Percentiles rank a stretch among this genome's conserved stretches.
These are phyloP conservation scores for Pythium coloratum DNA, from an alignment of 352 stramenopile genomes.

Conservation along the genomic window DNA sequence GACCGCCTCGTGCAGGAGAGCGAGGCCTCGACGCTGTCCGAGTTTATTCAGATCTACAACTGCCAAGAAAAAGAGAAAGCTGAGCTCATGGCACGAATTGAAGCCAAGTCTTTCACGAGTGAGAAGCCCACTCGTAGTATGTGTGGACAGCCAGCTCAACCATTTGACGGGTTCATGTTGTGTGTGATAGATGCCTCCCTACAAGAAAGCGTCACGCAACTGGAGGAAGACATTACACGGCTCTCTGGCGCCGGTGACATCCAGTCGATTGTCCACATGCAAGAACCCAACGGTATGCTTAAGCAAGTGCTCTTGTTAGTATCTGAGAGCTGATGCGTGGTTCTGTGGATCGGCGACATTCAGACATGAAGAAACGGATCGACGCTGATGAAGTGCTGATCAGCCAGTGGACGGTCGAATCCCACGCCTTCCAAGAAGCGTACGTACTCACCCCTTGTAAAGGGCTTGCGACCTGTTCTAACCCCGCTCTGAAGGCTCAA, in stretches of 20 bases:
- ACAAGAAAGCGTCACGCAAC: constrained; percentile 43
- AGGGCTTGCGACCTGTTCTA: neutral
- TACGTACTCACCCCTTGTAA: constrained; percentile 15
- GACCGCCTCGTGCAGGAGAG: constrained; percentile 57
- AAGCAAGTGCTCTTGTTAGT: neutral
- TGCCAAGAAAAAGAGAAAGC: constrained; percentile 53
- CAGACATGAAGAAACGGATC: constrained; percentile 54
- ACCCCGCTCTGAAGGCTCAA: constrained; percentile 36
- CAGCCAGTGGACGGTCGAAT: constrained; percentile 44
- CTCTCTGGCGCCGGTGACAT: constrained; percentile 50
- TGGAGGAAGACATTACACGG: constrained; percentile 55
- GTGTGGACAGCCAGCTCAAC: neutral
- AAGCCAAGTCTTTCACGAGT: constrained; percentile 54
- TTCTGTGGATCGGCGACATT: neutral
- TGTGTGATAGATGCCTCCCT: constrained; percentile 38
- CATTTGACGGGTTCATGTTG: neutral
- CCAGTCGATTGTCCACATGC: constrained; percentile 35
- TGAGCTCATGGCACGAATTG: constrained; percentile 52
- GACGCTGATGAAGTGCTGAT: constrained; percentile 51
- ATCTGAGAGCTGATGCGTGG: neutral
- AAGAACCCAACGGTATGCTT: constrained; percentile 44
- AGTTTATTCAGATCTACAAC: constrained; percentile 70
- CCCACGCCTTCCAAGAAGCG: constrained; percentile 52
- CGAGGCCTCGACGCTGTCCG: constrained; percentile 47
- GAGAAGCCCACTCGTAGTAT: constrained; percentile 10